phyloP scores from a whole-genome alignment of 805 yeast species.

The Candida loeiensis region DNA sequence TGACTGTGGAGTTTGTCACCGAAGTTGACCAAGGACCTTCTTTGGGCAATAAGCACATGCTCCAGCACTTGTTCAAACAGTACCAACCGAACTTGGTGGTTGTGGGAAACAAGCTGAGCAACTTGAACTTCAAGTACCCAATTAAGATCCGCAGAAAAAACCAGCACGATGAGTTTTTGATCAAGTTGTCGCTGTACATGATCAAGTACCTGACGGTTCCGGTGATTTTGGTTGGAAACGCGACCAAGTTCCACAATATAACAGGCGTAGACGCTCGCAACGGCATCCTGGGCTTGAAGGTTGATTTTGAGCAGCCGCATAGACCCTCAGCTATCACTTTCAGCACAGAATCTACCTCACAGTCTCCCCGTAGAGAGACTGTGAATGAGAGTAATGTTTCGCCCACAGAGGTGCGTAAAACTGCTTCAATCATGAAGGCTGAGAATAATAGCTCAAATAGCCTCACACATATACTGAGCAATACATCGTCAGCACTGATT shows the following conservation, averaged over 20 bases:
- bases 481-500: conserved; percentile 6
- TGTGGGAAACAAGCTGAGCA: conserved; percentile 37
- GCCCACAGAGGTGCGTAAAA: not conserved
- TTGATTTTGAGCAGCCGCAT: conserved; percentile 4
- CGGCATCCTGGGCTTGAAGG: not conserved
- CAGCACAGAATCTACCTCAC: not conserved
- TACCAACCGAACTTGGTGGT: conserved; percentile 40
- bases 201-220: conserved; percentile 40
- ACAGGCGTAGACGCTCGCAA: conserved; percentile 9
- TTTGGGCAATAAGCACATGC: conserved; percentile 33
- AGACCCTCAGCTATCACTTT: conserved; percentile 1
- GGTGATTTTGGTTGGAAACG: conserved; percentile 34
- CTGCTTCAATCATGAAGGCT: no score
- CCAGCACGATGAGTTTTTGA: conserved; percentile 25
- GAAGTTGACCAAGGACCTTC: conserved; percentile 15
- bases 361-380: not conserved
- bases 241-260: conserved; percentile 16
- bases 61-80: conserved; percentile 35
- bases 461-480: conserved; percentile 6
- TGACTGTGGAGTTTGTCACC: conserved; percentile 38
- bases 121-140: conserved; percentile 42
- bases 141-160: conserved; percentile 20
- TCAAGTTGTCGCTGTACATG: conserved; percentile 36
- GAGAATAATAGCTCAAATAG: not conserved
- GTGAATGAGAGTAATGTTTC: not conserved